These are phyloP conservation scores for Botryosphaeria dothidea DNA, from an alignment of 2,329 filamentous ascomycete genomes.

Conservation along the genomic window DNA sequence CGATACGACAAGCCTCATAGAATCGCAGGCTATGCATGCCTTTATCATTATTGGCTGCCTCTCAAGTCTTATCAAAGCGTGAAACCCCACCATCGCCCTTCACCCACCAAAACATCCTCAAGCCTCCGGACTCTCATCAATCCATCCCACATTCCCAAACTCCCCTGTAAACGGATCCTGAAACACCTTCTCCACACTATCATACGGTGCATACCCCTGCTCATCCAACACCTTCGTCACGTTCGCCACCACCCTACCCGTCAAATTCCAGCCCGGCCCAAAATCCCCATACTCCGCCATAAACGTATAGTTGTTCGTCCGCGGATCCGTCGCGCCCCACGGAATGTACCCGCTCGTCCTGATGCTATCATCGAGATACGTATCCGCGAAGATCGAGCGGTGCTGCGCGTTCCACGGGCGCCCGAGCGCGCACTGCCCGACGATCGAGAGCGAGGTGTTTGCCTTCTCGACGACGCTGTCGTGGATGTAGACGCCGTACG, in stretches of 20 bases:
- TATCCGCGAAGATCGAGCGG: conserved; percentile 58
- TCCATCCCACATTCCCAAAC: conserved; percentile 51
- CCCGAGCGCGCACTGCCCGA: conserved; percentile 57
- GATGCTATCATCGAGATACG: conserved; percentile 58
- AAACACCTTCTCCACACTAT: conserved; percentile 48
- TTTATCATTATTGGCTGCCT: no score
- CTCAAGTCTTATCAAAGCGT: no score
- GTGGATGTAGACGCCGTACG: conserved; percentile 67
- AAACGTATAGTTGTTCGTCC: conserved; percentile 48
- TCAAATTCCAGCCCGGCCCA: conserved; percentile 58
- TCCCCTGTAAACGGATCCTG: conserved; percentile 44
- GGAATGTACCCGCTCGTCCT: conserved; percentile 56
- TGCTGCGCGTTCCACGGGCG: conserved; percentile 64
- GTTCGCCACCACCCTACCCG: conserved; percentile 42
- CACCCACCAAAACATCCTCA: no score
- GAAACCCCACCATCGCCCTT: no score
- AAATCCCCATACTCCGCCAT: conserved; percentile 58
- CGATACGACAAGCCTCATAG: no score
- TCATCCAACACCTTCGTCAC: conserved; percentile 51
- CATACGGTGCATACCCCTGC: conserved; percentile 40
- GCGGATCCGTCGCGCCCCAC: conserved; percentile 49
- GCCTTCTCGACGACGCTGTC: conserved; percentile 56
- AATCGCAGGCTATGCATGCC: no score
- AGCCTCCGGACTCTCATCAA: conserved; percentile 37
- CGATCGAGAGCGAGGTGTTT: conserved; percentile 49